Percentiles rank a stretch among this genome's conserved stretches.
These are phyloP conservation scores for Colletotrichum coccodes DNA, from an alignment of 2,329 filamentous ascomycete species.

Conservation along the genomic window DNA sequence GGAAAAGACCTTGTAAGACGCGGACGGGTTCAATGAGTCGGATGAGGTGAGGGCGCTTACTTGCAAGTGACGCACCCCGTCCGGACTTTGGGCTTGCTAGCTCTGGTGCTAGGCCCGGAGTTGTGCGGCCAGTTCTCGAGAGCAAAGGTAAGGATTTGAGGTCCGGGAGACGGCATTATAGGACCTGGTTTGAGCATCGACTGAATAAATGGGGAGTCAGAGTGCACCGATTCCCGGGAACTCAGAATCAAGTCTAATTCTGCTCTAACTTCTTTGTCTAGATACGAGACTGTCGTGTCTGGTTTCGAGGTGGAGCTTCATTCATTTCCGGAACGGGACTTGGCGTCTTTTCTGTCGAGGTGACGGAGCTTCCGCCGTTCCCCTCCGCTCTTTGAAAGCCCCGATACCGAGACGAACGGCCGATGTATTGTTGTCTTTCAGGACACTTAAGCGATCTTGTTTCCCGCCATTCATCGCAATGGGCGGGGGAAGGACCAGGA, in stretches of 20 bases:
- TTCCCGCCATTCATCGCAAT: neutral
- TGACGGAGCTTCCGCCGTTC: neutral
- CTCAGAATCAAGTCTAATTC: neutral
- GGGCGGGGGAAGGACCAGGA: neutral
- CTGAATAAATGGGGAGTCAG: neutral
- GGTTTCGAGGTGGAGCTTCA: neutral
- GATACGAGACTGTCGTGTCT: neutral
- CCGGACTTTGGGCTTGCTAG: slow-evolving; percentile 34
- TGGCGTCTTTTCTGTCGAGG: neutral
- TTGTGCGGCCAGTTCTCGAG: slow-evolving; percentile 25
- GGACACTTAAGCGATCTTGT: neutral
- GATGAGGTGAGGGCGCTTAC: neutral
- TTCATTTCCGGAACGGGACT: neutral
- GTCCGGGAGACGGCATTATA: neutral
- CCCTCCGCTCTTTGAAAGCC: neutral
- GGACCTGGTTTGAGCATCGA: neutral
- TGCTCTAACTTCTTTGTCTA: neutral
- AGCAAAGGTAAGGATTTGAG: slow-evolving; percentile 20
- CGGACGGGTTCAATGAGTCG: neutral
- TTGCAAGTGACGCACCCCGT: slow-evolving; percentile 34
- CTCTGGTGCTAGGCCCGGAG: slow-evolving; percentile 17
- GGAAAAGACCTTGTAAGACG: neutral
- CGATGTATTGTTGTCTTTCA: neutral
- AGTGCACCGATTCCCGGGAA: neutral
- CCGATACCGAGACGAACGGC: neutral